These are phyloP conservation scores for Papiliotrema terrestris DNA, from an alignment of 1,284 basidiomycete species.

Conservation along the genomic window DNA sequence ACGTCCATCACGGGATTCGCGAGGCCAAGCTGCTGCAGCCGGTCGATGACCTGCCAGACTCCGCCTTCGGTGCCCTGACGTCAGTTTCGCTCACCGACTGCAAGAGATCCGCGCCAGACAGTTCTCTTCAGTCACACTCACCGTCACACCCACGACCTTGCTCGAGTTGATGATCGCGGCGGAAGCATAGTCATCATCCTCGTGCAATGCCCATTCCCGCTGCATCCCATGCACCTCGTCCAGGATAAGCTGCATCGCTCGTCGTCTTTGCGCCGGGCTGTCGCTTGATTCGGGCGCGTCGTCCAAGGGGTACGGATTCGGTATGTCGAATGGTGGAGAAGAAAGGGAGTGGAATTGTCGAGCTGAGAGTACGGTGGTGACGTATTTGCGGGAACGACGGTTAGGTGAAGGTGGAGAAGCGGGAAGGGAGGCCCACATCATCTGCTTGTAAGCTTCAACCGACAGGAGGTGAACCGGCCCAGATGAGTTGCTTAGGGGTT, in stretches of 20 bases:
- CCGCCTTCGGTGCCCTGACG: constrained; percentile 42
- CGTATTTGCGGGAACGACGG: constrained; percentile 17
- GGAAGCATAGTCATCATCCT: constrained; percentile 42
- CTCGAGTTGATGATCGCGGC: constrained; percentile 46
- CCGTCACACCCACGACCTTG: constrained; percentile 44
- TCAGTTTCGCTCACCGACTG: too few relatives aligned
- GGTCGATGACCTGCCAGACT: constrained; percentile 41
- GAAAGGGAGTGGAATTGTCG: constrained; percentile 45
- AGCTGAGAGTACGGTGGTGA: constrained; percentile 44
- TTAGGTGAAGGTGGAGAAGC: constrained; percentile 18
- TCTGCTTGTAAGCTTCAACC: constrained; percentile 10
- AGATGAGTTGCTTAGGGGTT: too few relatives aligned
- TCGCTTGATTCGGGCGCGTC: constrained; percentile 20
- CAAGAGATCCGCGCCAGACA: too few relatives aligned
- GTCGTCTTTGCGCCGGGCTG: constrained; percentile 23
- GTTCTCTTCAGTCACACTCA: constrained; percentile 15
- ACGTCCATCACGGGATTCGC: constrained; percentile 50
- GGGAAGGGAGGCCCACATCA: constrained; percentile 40
- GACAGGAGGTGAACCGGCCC: background rate
- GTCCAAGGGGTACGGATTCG: constrained; percentile 18
- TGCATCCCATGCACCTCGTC: constrained; percentile 44
- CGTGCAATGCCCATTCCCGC: constrained; percentile 33
- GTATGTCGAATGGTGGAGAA: constrained; percentile 30
- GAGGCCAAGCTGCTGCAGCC: constrained; percentile 39
- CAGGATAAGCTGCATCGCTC: constrained; percentile 45